Base-by-base conservation (phyloP, 139 green algal species). In the Chlorella sorokiniana region DNA sequence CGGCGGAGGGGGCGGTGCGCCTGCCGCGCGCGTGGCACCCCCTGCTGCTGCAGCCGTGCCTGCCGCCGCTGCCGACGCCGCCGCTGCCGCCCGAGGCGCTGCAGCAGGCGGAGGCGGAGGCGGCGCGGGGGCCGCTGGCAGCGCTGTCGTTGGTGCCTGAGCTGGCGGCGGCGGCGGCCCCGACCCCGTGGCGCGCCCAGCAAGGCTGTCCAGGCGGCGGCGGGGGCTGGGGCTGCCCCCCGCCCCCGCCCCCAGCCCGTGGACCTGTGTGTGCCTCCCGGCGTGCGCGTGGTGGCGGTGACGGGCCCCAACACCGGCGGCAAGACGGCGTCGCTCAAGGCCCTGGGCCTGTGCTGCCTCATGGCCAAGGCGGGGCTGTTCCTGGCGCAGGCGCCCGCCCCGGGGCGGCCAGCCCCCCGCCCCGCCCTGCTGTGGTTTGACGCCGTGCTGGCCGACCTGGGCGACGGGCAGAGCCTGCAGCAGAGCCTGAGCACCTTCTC, bases 271-370 rank as follows among this genome's bases (percentile, higher is more conserved):
- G 83, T 96, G 27, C 84, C 81, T 11, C 9, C 69, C 22, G 83
- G 84, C 2, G 81, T 86, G 18, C 33, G 44, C 20, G 90, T 93
- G 35, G 93, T 95, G 41, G 86, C 86, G 48, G 89, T 97, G 31
- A 95, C 91, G 20, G 94, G 94, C 0, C 93, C 94, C 44, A 96
- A 96, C 85, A 95, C 93, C 44, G 94, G 79, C 22, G 94, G 94
- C 59, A 97, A 97, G 81, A 97, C 94, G 1, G 94, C 94, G 1
- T 85, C 89, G 16, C 86, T 97, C 38, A 97, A 97, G 61, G 79
- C 93, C 0, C 81, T 96, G 35, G 94, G 93, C 37, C 38, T 97
- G 69, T 65, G 71, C 5, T 82, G 79, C 9, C 74, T 96, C 37
- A 97, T 97, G 94, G 89, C 91, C 29, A 92, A 93, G 52, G 91